Percentiles rank a stretch among this genome's conserved stretches.
phyloP scores from a whole-genome alignment of 2,329 filamentous ascomycete species.

The Hypoxylon sp. region DNA sequence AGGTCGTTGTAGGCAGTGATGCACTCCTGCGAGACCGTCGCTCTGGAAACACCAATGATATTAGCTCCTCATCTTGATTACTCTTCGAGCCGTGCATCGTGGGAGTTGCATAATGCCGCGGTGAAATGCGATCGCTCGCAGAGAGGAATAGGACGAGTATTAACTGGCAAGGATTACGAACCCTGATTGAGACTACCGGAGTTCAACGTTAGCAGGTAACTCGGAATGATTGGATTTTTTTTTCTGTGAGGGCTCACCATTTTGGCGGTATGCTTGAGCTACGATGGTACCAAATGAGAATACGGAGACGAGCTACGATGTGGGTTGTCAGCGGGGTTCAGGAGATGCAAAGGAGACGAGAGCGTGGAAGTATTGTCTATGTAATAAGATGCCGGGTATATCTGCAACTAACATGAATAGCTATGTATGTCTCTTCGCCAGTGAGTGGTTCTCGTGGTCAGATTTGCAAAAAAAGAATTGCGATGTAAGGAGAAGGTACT shows the following conservation, averaged over 20 bases:
- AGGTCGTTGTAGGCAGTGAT: slow-evolving; percentile 82
- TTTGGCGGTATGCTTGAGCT: slow-evolving; percentile 46
- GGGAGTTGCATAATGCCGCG: slow-evolving; percentile 38
- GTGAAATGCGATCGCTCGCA: slow-evolving; percentile 31
- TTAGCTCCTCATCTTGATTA: slow-evolving; percentile 32
- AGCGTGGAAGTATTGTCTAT: slow-evolving; percentile 28
- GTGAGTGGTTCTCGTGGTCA: slow-evolving; percentile 28
- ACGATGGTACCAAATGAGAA: slow-evolving; percentile 44
- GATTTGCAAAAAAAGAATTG: slow-evolving; percentile 37
- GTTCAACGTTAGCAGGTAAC: slow-evolving; percentile 43
- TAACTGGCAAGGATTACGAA: slow-evolving; percentile 61
- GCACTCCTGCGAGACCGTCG: slow-evolving; percentile 80
- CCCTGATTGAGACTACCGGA: slow-evolving; percentile 76
- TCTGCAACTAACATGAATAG: slow-evolving; percentile 41
- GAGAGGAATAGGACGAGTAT: slow-evolving; percentile 45
- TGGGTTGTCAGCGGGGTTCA: slow-evolving; percentile 50
- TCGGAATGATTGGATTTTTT: slow-evolving; percentile 19
- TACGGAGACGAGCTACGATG: slow-evolving; percentile 49
- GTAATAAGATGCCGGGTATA: slow-evolving; percentile 18
- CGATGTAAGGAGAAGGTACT: slow-evolving; percentile 29
- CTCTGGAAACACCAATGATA: slow-evolving; percentile 64
- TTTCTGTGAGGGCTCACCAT: slow-evolving; percentile 50
- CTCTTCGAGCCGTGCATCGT: slow-evolving; percentile 25
- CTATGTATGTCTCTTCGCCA: slow-evolving; percentile 21
- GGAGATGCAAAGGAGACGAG: slow-evolving; percentile 18